Evolutionary conservation across 1,284 basidiomycete genomes (phyloP).

Genomic region (Ceratobasidium sp.): DNA sequence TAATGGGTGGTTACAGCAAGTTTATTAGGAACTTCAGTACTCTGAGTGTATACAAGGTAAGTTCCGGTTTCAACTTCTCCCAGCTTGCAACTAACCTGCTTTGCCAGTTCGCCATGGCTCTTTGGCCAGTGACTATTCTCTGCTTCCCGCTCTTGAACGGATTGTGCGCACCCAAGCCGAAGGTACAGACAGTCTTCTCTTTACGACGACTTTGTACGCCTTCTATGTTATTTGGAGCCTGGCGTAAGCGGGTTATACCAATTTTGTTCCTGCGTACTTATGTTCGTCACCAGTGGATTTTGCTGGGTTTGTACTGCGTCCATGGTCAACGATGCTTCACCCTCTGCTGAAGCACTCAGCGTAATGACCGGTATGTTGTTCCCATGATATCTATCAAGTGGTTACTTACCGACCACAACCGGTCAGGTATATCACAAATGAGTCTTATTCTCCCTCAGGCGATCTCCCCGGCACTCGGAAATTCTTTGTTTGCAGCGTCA

Average conservation of each 20-base stretch:
- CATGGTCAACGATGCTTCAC: constrained; percentile 40
- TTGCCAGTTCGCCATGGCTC: constrained; percentile 39
- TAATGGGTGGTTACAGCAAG: constrained; percentile 38
- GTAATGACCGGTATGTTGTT: constrained; percentile 39
- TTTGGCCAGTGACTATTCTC: constrained; percentile 40
- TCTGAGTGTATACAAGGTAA: constrained; percentile 17
- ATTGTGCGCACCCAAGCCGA: constrained; percentile 36
- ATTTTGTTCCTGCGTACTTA: neutral
- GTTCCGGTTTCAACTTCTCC: neutral
- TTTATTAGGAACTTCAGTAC: constrained; percentile 3
- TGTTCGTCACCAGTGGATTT: constrained; percentile 9
- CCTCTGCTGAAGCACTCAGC: constrained; percentile 40
- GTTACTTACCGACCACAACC: neutral
- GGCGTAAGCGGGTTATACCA: constrained; percentile 9
- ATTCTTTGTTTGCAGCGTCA: constrained; percentile 42
- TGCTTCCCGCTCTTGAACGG: constrained; percentile 42
- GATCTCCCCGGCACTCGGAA: constrained; percentile 41
- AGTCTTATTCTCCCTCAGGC: constrained; percentile 40
- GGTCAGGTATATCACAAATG: constrained; percentile 40
- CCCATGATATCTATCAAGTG: neutral
- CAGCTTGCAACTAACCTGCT: constrained; percentile 13
- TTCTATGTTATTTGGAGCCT: constrained; percentile 40
- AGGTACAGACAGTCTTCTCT: neutral
- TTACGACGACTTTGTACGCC: constrained; percentile 22
- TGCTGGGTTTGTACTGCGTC: constrained; percentile 32